Evolutionary conservation across 2,329 filamentous ascomycete species (phyloP).

Genomic region (Colletotrichum ledebouriae): DNA sequence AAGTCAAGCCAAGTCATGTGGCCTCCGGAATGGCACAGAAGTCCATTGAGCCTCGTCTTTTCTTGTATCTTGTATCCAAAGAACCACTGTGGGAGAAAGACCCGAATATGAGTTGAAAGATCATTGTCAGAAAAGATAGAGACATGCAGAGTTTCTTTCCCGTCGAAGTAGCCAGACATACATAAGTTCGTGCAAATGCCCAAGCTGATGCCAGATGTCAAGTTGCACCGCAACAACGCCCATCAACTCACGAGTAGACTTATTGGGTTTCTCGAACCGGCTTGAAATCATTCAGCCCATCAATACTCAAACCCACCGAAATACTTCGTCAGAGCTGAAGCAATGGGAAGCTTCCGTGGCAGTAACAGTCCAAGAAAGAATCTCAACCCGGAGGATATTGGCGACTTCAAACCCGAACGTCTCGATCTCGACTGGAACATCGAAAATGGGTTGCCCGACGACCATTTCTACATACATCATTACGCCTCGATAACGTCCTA

Average conservation of each 20-base stretch:
- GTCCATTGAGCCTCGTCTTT: no score
- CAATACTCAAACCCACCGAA: no score
- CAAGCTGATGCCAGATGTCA: neutral
- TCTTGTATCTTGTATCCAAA: neutral
- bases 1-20: neutral
- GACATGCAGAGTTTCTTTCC: neutral
- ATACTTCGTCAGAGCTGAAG: no score
- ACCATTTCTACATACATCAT: slow-evolving; percentile 31
- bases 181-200: neutral
- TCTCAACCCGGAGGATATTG: slow-evolving; percentile 12
- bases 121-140: no score
- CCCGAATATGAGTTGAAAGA: neutral
- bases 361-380: neutral
- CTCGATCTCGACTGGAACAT: slow-evolving; percentile 26
- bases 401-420: slow-evolving; percentile 25
- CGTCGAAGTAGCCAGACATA: neutral
- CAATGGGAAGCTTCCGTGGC: no score
- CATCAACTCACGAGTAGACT: neutral
- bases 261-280: neutral
- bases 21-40: neutral
- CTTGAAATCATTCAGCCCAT: no score
- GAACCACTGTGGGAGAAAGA: neutral
- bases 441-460: slow-evolving; percentile 1
- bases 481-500: slow-evolving; percentile 44
- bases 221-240: neutral